Evolutionary conservation across 2,329 filamentous ascomycete genomes (phyloP).

Genomic region (Cryoendolithus antarcticus): DNA sequence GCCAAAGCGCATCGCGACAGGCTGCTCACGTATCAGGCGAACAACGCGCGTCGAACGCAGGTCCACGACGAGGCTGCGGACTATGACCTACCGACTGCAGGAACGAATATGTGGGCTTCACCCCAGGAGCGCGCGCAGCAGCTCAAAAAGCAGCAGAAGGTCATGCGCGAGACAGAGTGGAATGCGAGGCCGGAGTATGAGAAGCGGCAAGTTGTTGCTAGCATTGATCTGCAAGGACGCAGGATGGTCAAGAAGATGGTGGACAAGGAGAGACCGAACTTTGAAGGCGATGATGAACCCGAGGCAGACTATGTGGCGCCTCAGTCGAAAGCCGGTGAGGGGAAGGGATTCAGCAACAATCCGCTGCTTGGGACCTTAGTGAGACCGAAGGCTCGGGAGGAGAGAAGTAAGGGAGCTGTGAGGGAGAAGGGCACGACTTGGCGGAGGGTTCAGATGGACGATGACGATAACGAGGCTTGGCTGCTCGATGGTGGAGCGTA

Average conservation of each 20-base stretch:
- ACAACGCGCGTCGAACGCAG: constrained; percentile 72
- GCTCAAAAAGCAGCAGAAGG: constrained; percentile 72
- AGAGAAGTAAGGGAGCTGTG: constrained; percentile 41
- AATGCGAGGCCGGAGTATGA: constrained; percentile 76
- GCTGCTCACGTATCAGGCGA: constrained; percentile 68
- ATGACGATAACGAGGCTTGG: constrained; percentile 41
- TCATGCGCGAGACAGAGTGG: constrained; percentile 77
- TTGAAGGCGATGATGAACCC: constrained; percentile 30
- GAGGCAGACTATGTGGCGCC: constrained; percentile 17
- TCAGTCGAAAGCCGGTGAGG: constrained; percentile 15
- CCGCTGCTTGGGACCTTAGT: constrained; percentile 55
- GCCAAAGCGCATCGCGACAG: constrained; percentile 71
- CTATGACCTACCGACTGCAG: constrained; percentile 49
- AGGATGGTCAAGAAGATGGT: constrained; percentile 65
- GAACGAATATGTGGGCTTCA: constrained; percentile 68
- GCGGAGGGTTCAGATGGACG: constrained; percentile 41
- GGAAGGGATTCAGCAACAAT: constrained; percentile 55
- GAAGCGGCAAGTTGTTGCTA: constrained; percentile 72
- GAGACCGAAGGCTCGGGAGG: constrained; percentile 44
- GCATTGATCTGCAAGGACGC: constrained; percentile 67
- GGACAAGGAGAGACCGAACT: constrained; percentile 43
- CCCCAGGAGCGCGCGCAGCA: constrained; percentile 72
- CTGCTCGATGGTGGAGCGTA: constrained; percentile 42
- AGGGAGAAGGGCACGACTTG: constrained; percentile 30
- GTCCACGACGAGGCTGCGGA: constrained; percentile 78